A percentile compares a stretch with the other conserved stretches of the same genome.
Evolutionary conservation across 2,329 filamentous ascomycete species (phyloP).

Genomic region (Dactylellina sp.): DNA sequence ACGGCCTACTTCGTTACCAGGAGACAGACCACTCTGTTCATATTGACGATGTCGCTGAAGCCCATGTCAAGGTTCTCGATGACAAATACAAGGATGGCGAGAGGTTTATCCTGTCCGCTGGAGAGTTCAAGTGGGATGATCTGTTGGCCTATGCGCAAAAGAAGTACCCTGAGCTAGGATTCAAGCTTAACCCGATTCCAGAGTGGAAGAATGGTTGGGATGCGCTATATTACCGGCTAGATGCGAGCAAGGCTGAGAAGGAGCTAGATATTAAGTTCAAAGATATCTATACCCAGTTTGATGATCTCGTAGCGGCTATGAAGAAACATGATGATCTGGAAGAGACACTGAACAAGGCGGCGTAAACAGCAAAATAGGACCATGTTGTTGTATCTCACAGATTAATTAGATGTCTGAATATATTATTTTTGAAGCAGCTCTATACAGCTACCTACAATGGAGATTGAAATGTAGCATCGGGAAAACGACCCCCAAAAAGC

Average conservation of each 20-base stretch:
- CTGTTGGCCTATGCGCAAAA: constrained; percentile 40
- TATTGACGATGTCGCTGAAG: constrained; percentile 46
- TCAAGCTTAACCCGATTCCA: constrained; percentile 39
- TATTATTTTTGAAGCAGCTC: too few relatives aligned
- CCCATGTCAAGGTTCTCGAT: constrained; percentile 43
- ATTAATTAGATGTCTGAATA: too few relatives aligned
- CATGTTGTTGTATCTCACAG: too few relatives aligned
- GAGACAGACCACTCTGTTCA: constrained; percentile 48
- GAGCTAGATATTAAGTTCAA: constrained; percentile 51
- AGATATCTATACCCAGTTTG: constrained; percentile 46
- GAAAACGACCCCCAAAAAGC: too few relatives aligned
- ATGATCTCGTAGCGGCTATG: constrained; percentile 38
- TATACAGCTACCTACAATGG: too few relatives aligned
- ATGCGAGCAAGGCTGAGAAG: constrained; percentile 50
- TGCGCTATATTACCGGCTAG: constrained; percentile 32
- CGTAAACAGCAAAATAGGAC: neutral
- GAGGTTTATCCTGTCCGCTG: constrained; percentile 34
- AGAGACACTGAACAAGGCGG: neutral
- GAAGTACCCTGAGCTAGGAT: constrained; percentile 37
- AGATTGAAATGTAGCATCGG: too few relatives aligned
- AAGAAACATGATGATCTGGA: constrained; percentile 13
- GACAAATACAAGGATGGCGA: constrained; percentile 44
- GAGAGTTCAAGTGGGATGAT: constrained; percentile 54
- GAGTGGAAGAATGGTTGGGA: constrained; percentile 37
- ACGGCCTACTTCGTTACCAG: constrained; percentile 44